Conservation (phyloP, 352 stramenopile species). For the Phytophthora multivora region DNA sequence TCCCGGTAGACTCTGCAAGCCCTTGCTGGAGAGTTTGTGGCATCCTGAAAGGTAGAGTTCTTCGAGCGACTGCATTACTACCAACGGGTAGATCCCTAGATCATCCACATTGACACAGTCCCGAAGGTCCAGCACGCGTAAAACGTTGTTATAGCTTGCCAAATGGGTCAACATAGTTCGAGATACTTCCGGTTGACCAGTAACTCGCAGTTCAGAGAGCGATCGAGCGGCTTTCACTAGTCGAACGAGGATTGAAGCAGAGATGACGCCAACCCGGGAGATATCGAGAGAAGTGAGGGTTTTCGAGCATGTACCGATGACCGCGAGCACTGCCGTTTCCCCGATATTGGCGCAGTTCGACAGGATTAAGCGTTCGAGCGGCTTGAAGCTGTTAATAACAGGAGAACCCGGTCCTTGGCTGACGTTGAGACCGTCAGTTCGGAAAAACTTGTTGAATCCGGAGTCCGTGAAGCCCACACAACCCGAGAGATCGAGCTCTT, state of each 20-base stretch:
- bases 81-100: conserved; percentile 61
- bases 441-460: conserved; percentile 53
- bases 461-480: conserved; percentile 52
- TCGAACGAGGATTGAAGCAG: conserved; percentile 34
- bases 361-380: conserved; percentile 29
- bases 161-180: conserved; percentile 53
- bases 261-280: conserved; percentile 32
- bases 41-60: conserved; percentile 55
- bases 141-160: conserved; percentile 55
- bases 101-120: conserved; percentile 60
- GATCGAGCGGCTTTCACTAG: conserved; percentile 42
- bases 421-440: conserved; percentile 36
- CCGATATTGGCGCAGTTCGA: conserved; percentile 33
- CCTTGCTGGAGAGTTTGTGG: conserved; percentile 31
- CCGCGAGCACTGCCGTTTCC: conserved; percentile 40
- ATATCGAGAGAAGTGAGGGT: conserved; percentile 41
- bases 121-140: conserved; percentile 62
- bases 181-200: conserved; percentile 45
- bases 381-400: conserved; percentile 16
- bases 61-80: conserved; percentile 62
- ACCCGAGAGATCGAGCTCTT: conserved; percentile 59
- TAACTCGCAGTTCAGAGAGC: conserved; percentile 39
- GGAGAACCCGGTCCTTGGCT: not conserved
- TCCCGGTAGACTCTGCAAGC: conserved; percentile 50
- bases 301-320: conserved; percentile 37